Evolutionary conservation across 306 rosid genomes (phyloP).

Genomic region (Casuarina equisetifolia): DNA sequence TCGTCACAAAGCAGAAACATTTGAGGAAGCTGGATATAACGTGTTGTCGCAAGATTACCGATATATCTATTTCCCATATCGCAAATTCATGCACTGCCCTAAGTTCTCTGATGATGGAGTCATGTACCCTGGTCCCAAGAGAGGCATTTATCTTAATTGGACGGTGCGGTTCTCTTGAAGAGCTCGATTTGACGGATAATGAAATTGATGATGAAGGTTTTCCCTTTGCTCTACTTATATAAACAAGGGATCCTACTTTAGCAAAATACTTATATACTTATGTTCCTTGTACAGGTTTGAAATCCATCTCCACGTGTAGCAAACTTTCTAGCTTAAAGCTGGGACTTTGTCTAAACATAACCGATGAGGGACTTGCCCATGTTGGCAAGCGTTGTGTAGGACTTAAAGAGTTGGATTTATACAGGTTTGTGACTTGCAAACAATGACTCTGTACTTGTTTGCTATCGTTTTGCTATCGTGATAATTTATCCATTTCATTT

Average conservation of each 20-base stretch:
- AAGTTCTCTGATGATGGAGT: constrained; percentile 87
- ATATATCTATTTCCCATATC: constrained; percentile 60
- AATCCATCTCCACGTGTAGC: constrained; percentile 67
- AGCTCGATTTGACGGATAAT: constrained; percentile 88
- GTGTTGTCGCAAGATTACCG: constrained; percentile 84
- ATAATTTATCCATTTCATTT: constrained; percentile 12
- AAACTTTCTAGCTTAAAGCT: constrained; percentile 68
- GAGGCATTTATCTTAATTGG: constrained; percentile 78
- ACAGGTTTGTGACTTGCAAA: constrained; percentile 58
- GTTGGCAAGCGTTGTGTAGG: constrained; percentile 72
- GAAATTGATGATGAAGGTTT: constrained; percentile 90
- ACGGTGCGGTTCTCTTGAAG: constrained; percentile 64
- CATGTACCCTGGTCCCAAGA: constrained; percentile 69
- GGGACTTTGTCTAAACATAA: constrained; percentile 89
- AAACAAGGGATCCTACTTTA: constrained; percentile 7
- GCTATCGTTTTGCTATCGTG: constrained; percentile 9
- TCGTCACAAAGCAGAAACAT: constrained; percentile 72
- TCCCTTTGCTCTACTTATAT: constrained; percentile 13
- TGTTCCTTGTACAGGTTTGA: constrained; percentile 52
- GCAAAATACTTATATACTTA: constrained; percentile 27
- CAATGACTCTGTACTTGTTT: constrained; percentile 5
- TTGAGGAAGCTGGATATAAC: constrained; percentile 90
- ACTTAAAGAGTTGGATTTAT: constrained; percentile 80
- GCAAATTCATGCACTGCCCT: constrained; percentile 65
- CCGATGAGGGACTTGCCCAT: constrained; percentile 63